Base-by-base conservation (phyloP, 331 rosid species). In the Ulmus americana region DNA sequence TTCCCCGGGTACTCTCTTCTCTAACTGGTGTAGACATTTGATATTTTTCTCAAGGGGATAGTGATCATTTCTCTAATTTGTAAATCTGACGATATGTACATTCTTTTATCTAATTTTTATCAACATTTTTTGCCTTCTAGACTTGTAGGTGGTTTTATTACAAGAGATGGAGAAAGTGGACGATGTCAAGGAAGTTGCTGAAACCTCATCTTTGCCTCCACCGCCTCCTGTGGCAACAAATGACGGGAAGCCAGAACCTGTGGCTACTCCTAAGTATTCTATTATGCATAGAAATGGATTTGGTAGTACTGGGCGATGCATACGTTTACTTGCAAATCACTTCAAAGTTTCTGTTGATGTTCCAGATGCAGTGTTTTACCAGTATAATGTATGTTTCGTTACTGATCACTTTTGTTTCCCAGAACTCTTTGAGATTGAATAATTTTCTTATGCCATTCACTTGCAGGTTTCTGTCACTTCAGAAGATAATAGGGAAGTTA, bases 311-410 rank as follows among this genome's bases (percentile, higher is more conserved):
- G 98, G 97, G 61, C 65, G 74, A 62, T 48, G 4, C 46, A 70
- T 86, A 58, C 41, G 76, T 22, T 80, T 88, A 83, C 86, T 81
- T 5, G 58, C 86, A 45, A 92, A 92, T 71, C 86, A 86, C 80
- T 92, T 88, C 50, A 75, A 76, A 77, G 96, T 85, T 62, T 70
- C 84, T 45, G 65, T 77, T 39, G 65, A 60, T 62, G 77, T 45
- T 66, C 82, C 83, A 5, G 89, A 92, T 76, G 86, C 95, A 45
- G 67, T 77, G 8, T 92, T 92, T 85, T 89, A 77, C 78, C 98
- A 88, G 79, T 92, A 92, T 67, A 80, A 58, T 79, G 98, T 92
- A 85, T 65, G 95, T 64, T 61, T 46, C 45, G 20, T 66, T 18
- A 12, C 41, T 39, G 61, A 40, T 44, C 63, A 52, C 9, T 55